Percentiles rank a stretch among this genome's conserved stretches.
phyloP scores from a whole-genome alignment of 1,284 basidiomycete species.

The Leccinum subrobustum region DNA sequence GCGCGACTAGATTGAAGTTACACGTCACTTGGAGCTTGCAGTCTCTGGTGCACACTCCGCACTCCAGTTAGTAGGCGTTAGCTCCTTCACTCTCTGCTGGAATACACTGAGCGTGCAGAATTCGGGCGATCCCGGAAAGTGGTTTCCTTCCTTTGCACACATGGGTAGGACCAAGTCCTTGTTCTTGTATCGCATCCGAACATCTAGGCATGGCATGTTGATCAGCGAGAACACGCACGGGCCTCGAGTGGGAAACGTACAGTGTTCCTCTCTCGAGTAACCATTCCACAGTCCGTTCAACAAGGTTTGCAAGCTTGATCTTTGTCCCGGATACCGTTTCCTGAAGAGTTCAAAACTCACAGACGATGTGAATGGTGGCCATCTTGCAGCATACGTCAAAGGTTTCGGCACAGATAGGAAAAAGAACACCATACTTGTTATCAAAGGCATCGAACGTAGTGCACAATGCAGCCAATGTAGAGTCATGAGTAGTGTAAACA shows the following conservation, averaged over 20 bases:
- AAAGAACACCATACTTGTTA: conserved; percentile 47
- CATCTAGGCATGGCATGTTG: conserved; percentile 42
- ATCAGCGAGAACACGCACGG: not conserved
- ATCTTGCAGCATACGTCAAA: conserved; percentile 41
- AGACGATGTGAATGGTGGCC: conserved; percentile 73
- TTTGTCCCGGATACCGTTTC: conserved; percentile 20
- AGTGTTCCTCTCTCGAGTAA: conserved; percentile 40
- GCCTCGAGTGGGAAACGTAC: conserved; percentile 30
- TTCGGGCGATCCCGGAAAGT: conserved; percentile 70
- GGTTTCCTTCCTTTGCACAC: conserved; percentile 67
- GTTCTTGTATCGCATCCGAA: conserved; percentile 80
- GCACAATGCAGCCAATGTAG: conserved; percentile 66
- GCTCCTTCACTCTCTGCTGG: conserved; percentile 54
- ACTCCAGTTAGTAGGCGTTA: conserved; percentile 65
- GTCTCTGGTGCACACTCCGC: conserved; percentile 48
- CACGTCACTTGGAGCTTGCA: conserved; percentile 6
- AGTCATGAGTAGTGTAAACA: conserved; percentile 76
- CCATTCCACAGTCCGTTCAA: conserved; percentile 36
- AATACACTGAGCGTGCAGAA: conserved; percentile 77
- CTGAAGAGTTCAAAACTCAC: conserved; percentile 75
- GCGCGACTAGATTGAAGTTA: not conserved
- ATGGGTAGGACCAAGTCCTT: conserved; percentile 61
- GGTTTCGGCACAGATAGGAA: not conserved
- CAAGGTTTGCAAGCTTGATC: conserved; percentile 36
- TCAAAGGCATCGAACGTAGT: conserved; percentile 76